Conservation (phyloP, 345 rosid genomes). For the Brassica rapa region DNA sequence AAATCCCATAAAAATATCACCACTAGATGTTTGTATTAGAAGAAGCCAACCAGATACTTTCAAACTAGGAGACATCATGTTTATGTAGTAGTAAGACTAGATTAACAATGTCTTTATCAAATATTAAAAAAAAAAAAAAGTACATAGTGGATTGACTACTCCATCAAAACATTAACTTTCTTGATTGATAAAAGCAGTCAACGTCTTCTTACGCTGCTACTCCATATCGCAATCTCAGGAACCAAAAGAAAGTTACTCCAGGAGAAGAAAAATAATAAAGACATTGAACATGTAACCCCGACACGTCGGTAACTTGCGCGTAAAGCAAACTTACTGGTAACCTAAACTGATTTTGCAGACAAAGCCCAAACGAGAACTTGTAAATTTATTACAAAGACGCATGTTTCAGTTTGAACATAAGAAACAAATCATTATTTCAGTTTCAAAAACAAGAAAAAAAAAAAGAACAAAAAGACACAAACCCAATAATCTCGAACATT, state of each 20-base stretch:
- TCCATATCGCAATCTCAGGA: background rate
- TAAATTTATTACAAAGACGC: background rate
- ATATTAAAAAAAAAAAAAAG: background rate
- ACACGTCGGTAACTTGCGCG: constrained; percentile 13
- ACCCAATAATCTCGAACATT: background rate
- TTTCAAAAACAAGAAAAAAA: background rate
- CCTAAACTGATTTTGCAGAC: background rate
- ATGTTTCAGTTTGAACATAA: background rate
- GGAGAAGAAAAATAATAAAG: background rate
- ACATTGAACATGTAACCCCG: background rate
- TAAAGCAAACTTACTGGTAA: background rate
- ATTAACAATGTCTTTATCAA: background rate
- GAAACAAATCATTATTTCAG: background rate
- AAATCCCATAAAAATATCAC: background rate
- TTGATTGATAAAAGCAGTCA: background rate
- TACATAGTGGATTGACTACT: constrained; percentile 1
- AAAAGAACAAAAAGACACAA: constrained; percentile 11
- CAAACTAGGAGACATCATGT: background rate
- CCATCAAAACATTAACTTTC: background rate
- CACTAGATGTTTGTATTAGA: background rate
- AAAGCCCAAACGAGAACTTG: constrained; percentile 14
- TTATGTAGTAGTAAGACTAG: background rate
- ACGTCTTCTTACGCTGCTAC: background rate
- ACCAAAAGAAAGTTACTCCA: background rate
- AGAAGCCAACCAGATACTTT: background rate